These are phyloP conservation scores for Acer yangbiense DNA, from an alignment of 345 rosid genomes.

Conservation along the genomic window DNA sequence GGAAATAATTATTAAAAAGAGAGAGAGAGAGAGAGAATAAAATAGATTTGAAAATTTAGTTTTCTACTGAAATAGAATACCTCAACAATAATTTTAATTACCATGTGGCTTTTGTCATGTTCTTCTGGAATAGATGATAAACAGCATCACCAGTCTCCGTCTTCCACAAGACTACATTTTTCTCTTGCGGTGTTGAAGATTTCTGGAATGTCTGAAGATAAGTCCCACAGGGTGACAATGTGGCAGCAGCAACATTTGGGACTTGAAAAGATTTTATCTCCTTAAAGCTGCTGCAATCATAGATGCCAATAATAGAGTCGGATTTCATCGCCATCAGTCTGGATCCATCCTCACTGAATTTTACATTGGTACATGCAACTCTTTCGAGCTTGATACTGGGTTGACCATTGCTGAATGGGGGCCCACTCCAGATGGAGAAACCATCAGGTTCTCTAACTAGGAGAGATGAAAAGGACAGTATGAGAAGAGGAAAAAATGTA, in stretches of 20 bases:
- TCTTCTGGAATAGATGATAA: constrained; percentile 73
- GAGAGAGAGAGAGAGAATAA: not conserved
- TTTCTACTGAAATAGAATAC: constrained; percentile 1
- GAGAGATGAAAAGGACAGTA: not conserved
- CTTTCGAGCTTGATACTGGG: constrained; percentile 63
- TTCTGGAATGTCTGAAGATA: constrained; percentile 91
- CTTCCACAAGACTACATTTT: constrained; percentile 74
- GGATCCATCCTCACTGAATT: constrained; percentile 78
- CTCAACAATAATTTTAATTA: constrained; percentile 24
- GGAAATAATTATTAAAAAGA: too few relatives aligned
- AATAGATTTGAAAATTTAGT: not conserved
- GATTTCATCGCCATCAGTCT: constrained; percentile 67
- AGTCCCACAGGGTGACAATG: constrained; percentile 77
- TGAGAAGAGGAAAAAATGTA: not conserved
- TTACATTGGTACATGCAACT: constrained; percentile 59
- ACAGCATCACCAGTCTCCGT: constrained; percentile 65
- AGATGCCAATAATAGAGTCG: constrained; percentile 51
- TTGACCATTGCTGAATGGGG: constrained; percentile 64
- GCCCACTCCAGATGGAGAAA: constrained; percentile 80
- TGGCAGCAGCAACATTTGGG: constrained; percentile 56
- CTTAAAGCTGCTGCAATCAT: constrained; percentile 56
- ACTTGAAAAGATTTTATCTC: constrained; percentile 66
- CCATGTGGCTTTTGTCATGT: constrained; percentile 81
- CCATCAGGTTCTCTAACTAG: constrained; percentile 85
- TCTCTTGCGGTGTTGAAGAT: constrained; percentile 72